Evolutionary conservation across 2,329 filamentous ascomycete species (phyloP), one percentile per base, ranked within the genome.

Genomic region (Shiraia sp.): DNA sequence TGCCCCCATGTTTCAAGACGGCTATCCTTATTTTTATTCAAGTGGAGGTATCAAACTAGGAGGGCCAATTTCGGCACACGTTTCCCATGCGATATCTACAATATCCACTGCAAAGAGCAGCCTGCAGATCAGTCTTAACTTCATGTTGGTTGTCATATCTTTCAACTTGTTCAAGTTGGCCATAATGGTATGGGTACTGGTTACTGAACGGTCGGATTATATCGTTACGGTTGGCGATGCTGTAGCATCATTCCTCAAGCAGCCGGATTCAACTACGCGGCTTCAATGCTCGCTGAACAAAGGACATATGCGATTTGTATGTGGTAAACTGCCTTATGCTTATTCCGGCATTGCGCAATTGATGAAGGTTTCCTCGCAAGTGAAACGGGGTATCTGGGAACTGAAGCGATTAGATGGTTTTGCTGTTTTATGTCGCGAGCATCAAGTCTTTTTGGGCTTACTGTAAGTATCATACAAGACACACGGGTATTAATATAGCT

Each of bases 211-310:
- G n/a, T 28, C 28, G 7, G 42, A 45, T n/a, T 46, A 38, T 12
- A n/a, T 55, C 2, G 43, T 57, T 5, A 55, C 51, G 4, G 17
- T 53, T 9, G 53, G 51, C 27, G 53, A 57, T 27, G 43, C 30
- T 2, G 31, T 26, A 6, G 51, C 49, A n/a, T 53, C 49, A 2
- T 55, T 48, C 24, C 33, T n/a, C n/a, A n/a, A 43, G 15, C 6
- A 31, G 12, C 47, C 36, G 4, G 43, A 46, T 31, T 10, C 32
- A 10, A 22, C n/a, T 4, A 49, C 49, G 19, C 23, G 15, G 10
- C 29, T 27, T 14, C 17, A 16, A 19, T 42, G 45, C 27, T 12
- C 35, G 7, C 36, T 39, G n/a, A 36, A 23, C n/a, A 46, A 42
- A 25, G 37, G 29, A 4, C 36, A 25, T 3, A 29, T 16, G 10